A percentile compares a stretch with the other conserved stretches of the same genome.
These are phyloP conservation scores for Leccinum rimulosum DNA, from an alignment of 768 basidiomycete genomes.

Conservation along the genomic window DNA sequence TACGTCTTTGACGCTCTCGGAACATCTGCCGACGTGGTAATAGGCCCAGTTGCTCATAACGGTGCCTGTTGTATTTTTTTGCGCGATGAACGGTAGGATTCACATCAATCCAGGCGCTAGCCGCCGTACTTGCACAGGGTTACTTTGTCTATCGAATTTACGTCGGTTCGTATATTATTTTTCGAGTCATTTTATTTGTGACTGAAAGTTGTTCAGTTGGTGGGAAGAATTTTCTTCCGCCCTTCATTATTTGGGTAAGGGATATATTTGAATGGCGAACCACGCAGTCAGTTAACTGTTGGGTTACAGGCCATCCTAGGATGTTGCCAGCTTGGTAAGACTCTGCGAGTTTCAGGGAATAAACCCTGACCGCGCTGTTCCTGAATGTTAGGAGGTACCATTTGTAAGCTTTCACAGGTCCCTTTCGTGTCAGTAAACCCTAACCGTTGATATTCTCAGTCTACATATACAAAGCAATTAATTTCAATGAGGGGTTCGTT, in stretches of 20 bases:
- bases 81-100: neutral
- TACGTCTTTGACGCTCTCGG: neutral
- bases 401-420: neutral
- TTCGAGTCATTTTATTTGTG: no score
- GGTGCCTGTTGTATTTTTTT: neutral
- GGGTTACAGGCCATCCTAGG: constrained; percentile 1
- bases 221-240: neutral
- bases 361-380: neutral
- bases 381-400: neutral
- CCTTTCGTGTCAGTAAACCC: neutral
- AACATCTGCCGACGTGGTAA: neutral
- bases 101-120: neutral
- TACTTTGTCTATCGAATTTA: constrained; percentile 17
- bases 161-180: neutral
- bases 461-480: neutral
- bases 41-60: constrained; percentile 9
- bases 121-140: constrained; percentile 6
- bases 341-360: no score
- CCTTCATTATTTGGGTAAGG: constrained; percentile 13
- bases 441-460: constrained; percentile 7
- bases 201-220: constrained; percentile 3
- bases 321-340: constrained; percentile 11
- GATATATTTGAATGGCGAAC: neutral
- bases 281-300: neutral
- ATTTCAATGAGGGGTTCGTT: constrained; percentile 4